Conservation (phyloP, 2,329 filamentous ascomycete species). For the Colletotrichum viniferum region DNA sequence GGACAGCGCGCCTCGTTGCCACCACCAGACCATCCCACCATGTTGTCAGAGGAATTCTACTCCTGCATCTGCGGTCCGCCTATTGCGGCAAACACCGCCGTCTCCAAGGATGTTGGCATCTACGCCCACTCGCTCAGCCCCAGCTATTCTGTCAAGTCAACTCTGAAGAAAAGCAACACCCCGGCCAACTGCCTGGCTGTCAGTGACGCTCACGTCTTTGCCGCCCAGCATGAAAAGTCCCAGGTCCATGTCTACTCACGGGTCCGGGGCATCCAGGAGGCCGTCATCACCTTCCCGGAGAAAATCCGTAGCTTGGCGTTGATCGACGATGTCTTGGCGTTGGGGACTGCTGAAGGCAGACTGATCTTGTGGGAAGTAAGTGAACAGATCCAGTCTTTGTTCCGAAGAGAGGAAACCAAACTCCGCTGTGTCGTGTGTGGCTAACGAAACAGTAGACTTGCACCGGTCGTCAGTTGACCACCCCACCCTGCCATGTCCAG, state of each 20-base stretch:
- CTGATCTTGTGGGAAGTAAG: conserved; percentile 91
- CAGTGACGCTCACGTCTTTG: conserved; percentile 83
- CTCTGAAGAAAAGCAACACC: conserved; percentile 93
- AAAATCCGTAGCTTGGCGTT: conserved; percentile 80
- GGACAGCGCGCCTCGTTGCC: background rate
- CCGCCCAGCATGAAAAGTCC: conserved; percentile 89
- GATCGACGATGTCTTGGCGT: conserved; percentile 72
- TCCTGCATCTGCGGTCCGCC: conserved; percentile 62
- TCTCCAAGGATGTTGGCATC: conserved; percentile 82
- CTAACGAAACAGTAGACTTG: conserved; percentile 56
- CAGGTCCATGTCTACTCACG: conserved; percentile 92
- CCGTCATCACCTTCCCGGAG: conserved; percentile 86
- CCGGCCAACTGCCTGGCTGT: conserved; percentile 79
- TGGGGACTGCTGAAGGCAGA: conserved; percentile 85
- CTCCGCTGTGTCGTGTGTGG: conserved; percentile 20
- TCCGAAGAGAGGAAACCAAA: background rate
- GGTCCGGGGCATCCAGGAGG: conserved; percentile 84
- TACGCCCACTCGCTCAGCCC: conserved; percentile 85
- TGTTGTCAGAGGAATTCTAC: conserved; percentile 66
- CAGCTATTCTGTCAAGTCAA: conserved; percentile 71
- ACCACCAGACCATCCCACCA: conserved; percentile 29
- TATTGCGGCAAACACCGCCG: conserved; percentile 64
- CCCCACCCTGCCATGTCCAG: conserved; percentile 79
- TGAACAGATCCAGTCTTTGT: conserved; percentile 18
- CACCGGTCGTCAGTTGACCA: conserved; percentile 78